Evolutionary conservation across 2,329 filamentous ascomycete genomes (phyloP).

Genomic region (Corinectria fuckeliana): DNA sequence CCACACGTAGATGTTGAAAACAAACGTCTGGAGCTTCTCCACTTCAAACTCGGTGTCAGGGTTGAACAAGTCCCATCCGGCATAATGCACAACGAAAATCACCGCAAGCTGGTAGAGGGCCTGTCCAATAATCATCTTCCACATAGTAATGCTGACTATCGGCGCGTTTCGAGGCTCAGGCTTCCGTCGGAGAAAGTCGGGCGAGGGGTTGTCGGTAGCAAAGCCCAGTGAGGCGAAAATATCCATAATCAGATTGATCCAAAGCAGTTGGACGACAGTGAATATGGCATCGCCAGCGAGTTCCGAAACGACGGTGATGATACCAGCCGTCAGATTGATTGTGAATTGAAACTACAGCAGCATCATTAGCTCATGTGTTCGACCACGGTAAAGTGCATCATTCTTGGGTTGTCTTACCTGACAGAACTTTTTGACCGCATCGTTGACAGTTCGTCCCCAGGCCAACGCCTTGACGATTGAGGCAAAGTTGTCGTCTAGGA

Average conservation of each 20-base stretch:
- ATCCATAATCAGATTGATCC: conserved; percentile 76
- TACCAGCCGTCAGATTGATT: conserved; percentile 72
- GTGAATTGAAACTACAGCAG: conserved; percentile 65
- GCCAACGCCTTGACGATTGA: conserved; percentile 71
- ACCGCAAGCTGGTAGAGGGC: conserved; percentile 66
- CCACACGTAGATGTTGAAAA: conserved; percentile 89
- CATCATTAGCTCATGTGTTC: conserved; percentile 4
- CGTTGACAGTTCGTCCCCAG: conserved; percentile 74
- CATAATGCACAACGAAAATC: conserved; percentile 67
- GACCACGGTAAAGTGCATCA: not conserved
- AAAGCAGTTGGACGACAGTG: conserved; percentile 70
- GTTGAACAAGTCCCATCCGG: conserved; percentile 62
- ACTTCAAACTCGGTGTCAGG: conserved; percentile 48
- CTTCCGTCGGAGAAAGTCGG: conserved; percentile 61
- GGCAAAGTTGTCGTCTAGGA: conserved; percentile 71
- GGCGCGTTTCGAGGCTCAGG: conserved; percentile 69
- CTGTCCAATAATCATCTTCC: conserved; percentile 71
- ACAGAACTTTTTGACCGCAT: conserved; percentile 71
- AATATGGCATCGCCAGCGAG: conserved; percentile 66
- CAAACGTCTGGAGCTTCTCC: conserved; percentile 63
- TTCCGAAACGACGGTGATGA: conserved; percentile 69
- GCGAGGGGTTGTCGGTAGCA: conserved; percentile 67
- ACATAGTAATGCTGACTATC: conserved; percentile 70
- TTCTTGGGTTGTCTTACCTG: conserved; percentile 50
- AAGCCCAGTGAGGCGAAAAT: conserved; percentile 71